A percentile compares a stretch with the other conserved stretches of the same genome.
Evolutionary conservation across 306 rosid species (phyloP).

Genomic region (Cucumis hystrix): DNA sequence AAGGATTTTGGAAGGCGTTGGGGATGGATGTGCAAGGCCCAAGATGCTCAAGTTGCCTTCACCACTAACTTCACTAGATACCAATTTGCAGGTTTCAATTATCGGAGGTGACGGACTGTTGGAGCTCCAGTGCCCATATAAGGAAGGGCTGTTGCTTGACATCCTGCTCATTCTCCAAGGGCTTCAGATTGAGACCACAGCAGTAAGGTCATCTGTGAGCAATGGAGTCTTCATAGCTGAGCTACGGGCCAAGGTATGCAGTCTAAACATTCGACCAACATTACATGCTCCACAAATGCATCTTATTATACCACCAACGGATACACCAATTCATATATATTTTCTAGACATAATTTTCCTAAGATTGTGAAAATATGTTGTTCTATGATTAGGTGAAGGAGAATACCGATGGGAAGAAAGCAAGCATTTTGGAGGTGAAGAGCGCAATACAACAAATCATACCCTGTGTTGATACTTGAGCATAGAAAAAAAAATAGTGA

Average conservation of each 20-base stretch:
- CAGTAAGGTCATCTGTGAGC: slow-evolving; percentile 53
- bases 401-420: slow-evolving; percentile 45
- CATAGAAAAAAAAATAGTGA: background rate
- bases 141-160: slow-evolving; percentile 71
- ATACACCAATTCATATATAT: background rate
- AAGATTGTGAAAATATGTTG: background rate
- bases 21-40: slow-evolving; percentile 18
- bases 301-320: background rate
- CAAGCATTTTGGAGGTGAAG: slow-evolving; percentile 85
- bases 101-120: slow-evolving; percentile 76
- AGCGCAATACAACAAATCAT: slow-evolving; percentile 68
- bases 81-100: slow-evolving; percentile 71
- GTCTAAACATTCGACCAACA: background rate
- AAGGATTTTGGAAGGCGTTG: slow-evolving; percentile 52
- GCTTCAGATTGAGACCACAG: slow-evolving; percentile 54
- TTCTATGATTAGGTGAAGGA: slow-evolving; percentile 48
- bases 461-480: slow-evolving; percentile 36
- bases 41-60: slow-evolving; percentile 19
- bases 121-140: slow-evolving; percentile 64
- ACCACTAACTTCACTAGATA: slow-evolving; percentile 3
- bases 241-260: slow-evolving; percentile 51
- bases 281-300: background rate
- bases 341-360: background rate
- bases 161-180: slow-evolving; percentile 60
- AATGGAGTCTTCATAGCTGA: slow-evolving; percentile 58